Evolutionary conservation across 768 basidiomycete genomes (phyloP), one percentile per base, ranked within the genome.

Genomic region (Obba rivulosa): DNA sequence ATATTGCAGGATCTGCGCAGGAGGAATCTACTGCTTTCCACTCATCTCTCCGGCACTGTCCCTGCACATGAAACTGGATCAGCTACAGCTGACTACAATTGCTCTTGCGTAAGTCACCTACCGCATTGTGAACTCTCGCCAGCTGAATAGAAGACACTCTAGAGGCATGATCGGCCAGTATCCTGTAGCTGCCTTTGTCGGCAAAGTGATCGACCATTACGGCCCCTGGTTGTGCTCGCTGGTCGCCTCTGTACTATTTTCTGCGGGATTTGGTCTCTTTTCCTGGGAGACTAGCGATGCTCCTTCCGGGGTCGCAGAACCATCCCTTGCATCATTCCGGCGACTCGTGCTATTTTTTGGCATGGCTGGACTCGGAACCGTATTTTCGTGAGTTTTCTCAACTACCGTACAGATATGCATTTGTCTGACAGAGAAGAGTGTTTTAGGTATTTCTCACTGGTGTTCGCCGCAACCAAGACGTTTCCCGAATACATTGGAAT

Each of bases 121-220:
- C 41, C 9, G 16, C 16, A 13, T 18, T 5, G 25, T 10, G 43
- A 35, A 45, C 21, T 25, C 51, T 14, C 41, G 36, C 22, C 34
- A 42, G 7, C 35, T 48, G 28, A 47, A 21, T 35, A 14, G 48
- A 34, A 48, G 24, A 25, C 24, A 44, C 40, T 34, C 31, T 44
- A 91, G 89, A n/a, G 89, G 85, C 2, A 81, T 92, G 76, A 76
- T 81, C 52, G 84, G 86, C 4, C 87, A 91, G 68, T 91, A 92
- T 62, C 86, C 87, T 2, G 72, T 87, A 49, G 78, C 84, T 17
- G 80, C 81, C 2, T 14, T 87, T 1, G 79, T 83, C 36, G 89
- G 89, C 40, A 82, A 79, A 52, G 61, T 83, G 2, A 71, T 87
- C 36, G 89, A 92, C 65, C 57, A 58, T 34, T 74, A 79, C 57